A percentile compares a stretch with the other conserved stretches of the same genome.
Evolutionary conservation across 495 filamentous ascomycete species (phyloP).

Genomic region (Talaromyces ruber): DNA sequence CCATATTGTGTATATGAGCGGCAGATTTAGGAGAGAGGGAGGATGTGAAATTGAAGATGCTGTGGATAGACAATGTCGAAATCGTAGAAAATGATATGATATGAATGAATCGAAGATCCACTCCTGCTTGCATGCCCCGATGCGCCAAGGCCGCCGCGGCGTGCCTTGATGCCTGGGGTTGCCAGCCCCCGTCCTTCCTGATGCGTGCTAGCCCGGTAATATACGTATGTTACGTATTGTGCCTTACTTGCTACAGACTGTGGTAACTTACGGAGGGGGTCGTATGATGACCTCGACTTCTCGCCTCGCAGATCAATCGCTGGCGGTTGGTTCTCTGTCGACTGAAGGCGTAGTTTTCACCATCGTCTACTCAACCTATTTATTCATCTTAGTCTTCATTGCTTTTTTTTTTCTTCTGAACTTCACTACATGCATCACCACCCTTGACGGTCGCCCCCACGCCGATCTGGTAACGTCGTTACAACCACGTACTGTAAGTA

Average conservation of each 20-base stretch:
- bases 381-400: too few species aligned
- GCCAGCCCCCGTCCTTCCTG: background rate
- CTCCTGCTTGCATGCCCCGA: background rate
- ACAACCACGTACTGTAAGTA: background rate
- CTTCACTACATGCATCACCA: background rate
- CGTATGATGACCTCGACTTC: background rate
- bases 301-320: background rate
- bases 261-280: background rate
- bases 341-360: background rate
- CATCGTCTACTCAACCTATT: background rate
- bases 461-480: background rate
- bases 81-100: too few species aligned
- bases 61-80: background rate
- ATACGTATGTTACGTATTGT: background rate
- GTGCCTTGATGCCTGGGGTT: background rate
- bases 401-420: background rate
- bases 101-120: background rate
- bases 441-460: background rate
- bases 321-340: background rate
- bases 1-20: constrained; percentile 1
- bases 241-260: background rate
- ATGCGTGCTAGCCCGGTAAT: background rate
- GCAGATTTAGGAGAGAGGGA: background rate
- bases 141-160: background rate
- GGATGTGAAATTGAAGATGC: background rate